These are phyloP conservation scores for Porphyrellus cyaneotinctus DNA, from an alignment of 768 basidiomycete species.

Conservation along the genomic window DNA sequence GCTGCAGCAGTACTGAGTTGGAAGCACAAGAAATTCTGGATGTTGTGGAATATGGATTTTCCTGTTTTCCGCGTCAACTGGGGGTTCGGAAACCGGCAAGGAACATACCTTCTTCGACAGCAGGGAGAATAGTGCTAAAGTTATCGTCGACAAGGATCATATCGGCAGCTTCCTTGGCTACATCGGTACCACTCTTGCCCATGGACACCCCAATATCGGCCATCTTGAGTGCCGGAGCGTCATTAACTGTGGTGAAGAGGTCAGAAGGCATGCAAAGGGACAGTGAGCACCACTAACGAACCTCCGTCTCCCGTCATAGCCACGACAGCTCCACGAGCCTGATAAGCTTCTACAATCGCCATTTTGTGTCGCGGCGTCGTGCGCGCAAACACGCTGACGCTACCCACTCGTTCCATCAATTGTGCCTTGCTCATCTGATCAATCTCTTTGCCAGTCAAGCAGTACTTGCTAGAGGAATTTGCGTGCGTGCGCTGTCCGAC, in stretches of 20 bases:
- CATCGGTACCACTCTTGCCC: constrained; percentile 98
- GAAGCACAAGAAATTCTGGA: constrained; percentile 96
- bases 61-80: constrained; percentile 39
- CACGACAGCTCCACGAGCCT: constrained; percentile 82
- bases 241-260: constrained; percentile 59
- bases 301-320: constrained; percentile 99
- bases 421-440: constrained; percentile 81
- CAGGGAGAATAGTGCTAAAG: constrained; percentile 90
- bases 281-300: constrained; percentile 41
- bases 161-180: constrained; percentile 97
- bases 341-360: constrained; percentile 94
- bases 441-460: constrained; percentile 78
- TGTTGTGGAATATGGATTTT: constrained; percentile 98
- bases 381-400: constrained; percentile 86
- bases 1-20: constrained; percentile 98
- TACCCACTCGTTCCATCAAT: constrained; percentile 75
- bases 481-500: constrained; percentile 46
- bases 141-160: constrained; percentile 97
- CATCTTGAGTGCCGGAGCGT: constrained; percentile 95
- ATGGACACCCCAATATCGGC: constrained; percentile 97
- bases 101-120: constrained; percentile 79
- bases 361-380: constrained; percentile 98
- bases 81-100: neutral
- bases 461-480: constrained; percentile 32
- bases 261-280: neutral